phyloP scores from a whole-genome alignment of 1,284 basidiomycete species.

The Chiua sp. region DNA sequence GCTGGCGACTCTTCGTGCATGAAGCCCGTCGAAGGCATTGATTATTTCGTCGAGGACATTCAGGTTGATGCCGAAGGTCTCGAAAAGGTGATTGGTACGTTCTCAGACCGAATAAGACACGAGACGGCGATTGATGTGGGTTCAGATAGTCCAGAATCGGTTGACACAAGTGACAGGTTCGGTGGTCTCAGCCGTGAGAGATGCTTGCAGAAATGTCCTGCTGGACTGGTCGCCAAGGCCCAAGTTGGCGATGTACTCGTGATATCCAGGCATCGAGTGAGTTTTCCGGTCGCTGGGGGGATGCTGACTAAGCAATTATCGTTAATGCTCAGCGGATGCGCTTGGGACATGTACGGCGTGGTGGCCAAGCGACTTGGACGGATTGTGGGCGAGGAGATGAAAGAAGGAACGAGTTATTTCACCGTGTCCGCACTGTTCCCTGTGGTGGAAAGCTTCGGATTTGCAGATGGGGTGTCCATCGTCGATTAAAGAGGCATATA shows the following conservation, averaged over 20 bases:
- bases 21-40: slow-evolving; percentile 95
- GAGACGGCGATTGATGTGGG: slow-evolving; percentile 16
- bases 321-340: slow-evolving; percentile 77
- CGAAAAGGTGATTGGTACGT: slow-evolving; percentile 67
- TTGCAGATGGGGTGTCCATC: slow-evolving; percentile 80
- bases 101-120: slow-evolving; percentile 3
- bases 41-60: slow-evolving; percentile 86
- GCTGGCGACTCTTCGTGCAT: slow-evolving; percentile 91
- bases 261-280: slow-evolving; percentile 97
- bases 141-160: slow-evolving; percentile 60
- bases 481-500: background rate
- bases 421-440: slow-evolving; percentile 92
- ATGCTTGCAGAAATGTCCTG: slow-evolving; percentile 88
- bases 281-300: slow-evolving; percentile 34
- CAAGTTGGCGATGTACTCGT: slow-evolving; percentile 97
- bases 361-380: slow-evolving; percentile 90
- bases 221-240: slow-evolving; percentile 98
- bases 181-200: slow-evolving; percentile 87
- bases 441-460: slow-evolving; percentile 97
- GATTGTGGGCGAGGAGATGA: slow-evolving; percentile 98
- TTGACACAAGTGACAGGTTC: slow-evolving; percentile 86
- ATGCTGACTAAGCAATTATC: slow-evolving; percentile 10
- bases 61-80: slow-evolving; percentile 66
- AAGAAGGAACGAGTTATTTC: slow-evolving; percentile 97
- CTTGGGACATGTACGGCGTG: slow-evolving; percentile 97